Conservation (phyloP, 1,284 basidiomycete species). For the Ceratobasidium sp. region DNA sequence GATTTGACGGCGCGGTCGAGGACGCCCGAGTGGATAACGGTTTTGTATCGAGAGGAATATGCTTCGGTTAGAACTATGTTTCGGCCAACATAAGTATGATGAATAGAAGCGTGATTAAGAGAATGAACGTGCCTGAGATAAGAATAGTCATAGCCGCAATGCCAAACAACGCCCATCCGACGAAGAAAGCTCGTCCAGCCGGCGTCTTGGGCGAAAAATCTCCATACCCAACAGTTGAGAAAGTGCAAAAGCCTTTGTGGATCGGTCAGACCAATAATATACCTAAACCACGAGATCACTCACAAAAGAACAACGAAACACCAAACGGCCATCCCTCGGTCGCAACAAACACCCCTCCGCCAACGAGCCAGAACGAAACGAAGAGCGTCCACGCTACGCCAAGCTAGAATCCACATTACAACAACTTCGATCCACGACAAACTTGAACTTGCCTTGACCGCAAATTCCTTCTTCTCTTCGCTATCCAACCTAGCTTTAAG, state of each 20-base stretch:
- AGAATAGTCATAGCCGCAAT: constrained; percentile 81
- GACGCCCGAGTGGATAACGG: constrained; percentile 61
- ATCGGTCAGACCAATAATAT: neutral
- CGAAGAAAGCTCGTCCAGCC: constrained; percentile 80
- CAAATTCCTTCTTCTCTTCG: constrained; percentile 65
- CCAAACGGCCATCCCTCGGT: constrained; percentile 68
- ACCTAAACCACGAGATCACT: constrained; percentile 51
- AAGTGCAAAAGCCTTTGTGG: constrained; percentile 33
- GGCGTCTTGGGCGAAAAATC: constrained; percentile 72
- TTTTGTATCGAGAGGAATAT: constrained; percentile 68
- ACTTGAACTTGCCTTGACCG: constrained; percentile 60
- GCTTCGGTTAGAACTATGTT: constrained; percentile 62
- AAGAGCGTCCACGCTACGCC: constrained; percentile 64
- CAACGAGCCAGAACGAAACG: constrained; percentile 69
- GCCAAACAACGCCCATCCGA: constrained; percentile 83
- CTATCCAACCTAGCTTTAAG: constrained; percentile 54
- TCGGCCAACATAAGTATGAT: no score
- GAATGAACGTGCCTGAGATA: constrained; percentile 65
- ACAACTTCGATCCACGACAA: neutral
- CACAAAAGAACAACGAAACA: constrained; percentile 77
- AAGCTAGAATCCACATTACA: constrained; percentile 54
- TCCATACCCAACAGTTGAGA: constrained; percentile 74
- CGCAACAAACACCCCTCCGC: constrained; percentile 67
- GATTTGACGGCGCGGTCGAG: constrained; percentile 65
- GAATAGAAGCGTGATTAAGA: no score